These are phyloP conservation scores for Puccinellia tenuiflora DNA, from an alignment of 176 grass and related monocot genomes.

Conservation along the genomic window DNA sequence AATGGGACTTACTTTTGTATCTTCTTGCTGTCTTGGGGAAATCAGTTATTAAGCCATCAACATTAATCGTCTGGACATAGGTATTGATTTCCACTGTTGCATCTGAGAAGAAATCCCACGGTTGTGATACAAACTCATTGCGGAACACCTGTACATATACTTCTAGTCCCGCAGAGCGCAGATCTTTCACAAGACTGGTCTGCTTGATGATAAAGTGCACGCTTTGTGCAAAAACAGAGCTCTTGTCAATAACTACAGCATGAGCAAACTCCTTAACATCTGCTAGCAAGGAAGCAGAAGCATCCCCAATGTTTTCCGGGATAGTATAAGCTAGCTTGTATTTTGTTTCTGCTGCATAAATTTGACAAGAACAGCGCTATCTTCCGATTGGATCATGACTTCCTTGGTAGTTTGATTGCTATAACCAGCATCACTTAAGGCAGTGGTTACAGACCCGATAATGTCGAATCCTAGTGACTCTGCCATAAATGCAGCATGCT, in stretches of 20 bases:
- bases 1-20: slow-evolving; percentile 62
- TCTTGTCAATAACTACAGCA: slow-evolving; percentile 45
- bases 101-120: slow-evolving; percentile 68
- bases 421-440: slow-evolving; percentile 57
- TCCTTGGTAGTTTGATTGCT: slow-evolving; percentile 36
- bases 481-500: slow-evolving; percentile 60
- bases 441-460: slow-evolving; percentile 29
- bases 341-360: slow-evolving; percentile 51
- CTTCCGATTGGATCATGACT: slow-evolving; percentile 58
- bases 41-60: slow-evolving; percentile 82
- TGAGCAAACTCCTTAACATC: slow-evolving; percentile 66
- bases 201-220: slow-evolving; percentile 4
- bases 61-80: slow-evolving; percentile 29
- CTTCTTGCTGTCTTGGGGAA: slow-evolving; percentile 63
- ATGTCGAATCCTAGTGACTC: slow-evolving; percentile 45
- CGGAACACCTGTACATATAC: slow-evolving; percentile 56
- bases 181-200: slow-evolving; percentile 28
- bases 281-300: slow-evolving; percentile 30
- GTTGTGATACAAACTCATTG: slow-evolving; percentile 63
- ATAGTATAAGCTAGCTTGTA: slow-evolving; percentile 69
- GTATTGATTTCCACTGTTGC: slow-evolving; percentile 69
- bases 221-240: slow-evolving; percentile 33
- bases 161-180: slow-evolving; percentile 43
- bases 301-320: slow-evolving; percentile 25
- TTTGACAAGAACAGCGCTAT: slow-evolving; percentile 77